Evolutionary conservation across 2,329 filamentous ascomycete genomes (phyloP), one percentile per base, ranked within the genome.

Genomic region (Claviceps sp.): DNA sequence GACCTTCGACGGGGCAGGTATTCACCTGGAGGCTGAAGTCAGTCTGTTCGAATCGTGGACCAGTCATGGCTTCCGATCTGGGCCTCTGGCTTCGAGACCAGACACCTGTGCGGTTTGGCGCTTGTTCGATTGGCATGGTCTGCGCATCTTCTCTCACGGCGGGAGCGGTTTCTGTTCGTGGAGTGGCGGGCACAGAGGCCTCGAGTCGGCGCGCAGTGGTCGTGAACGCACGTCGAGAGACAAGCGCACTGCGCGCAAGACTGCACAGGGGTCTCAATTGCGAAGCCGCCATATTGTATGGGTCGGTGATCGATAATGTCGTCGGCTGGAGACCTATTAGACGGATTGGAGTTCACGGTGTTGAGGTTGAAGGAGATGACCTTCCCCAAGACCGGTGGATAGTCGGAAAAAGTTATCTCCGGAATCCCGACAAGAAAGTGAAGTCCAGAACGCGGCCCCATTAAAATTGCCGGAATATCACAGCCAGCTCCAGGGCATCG

Each of bases 1-100:
- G 13, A 36, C 30, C 30, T 34, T 16, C 18, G 47, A 11, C 49
- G 36, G 57, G 46, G 48, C 37, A 46, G 34, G 26, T 43, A 14
- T 81, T 60, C 75, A 96, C 91, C 87, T 98, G 93, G 59, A 85
- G 72, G 61, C 84, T 81, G 72, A 97, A 91, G 63, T 95, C 88
- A 37, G 89, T 97, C 81, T 97, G 91, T 76, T 98, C 93, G 64
- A 98, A 98, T 61, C 91, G 78, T 58, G 93, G 93, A 43, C 93
- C 93, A 43, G 82, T 82, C 91, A 98, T 98, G 50, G 89, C 93
- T 68, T 82, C 71, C 51, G 81, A 78, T 62, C 91, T 78, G 41
- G 89, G 82, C 69, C 81, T 81, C 77, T 98, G 93, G 72, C 82
- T 95, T 64, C 81, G 73, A 55, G 88, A 89, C 93, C 93, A 98